phyloP scores from a whole-genome alignment of 2,329 filamentous ascomycete genomes.

The Passalora sequoiae region DNA sequence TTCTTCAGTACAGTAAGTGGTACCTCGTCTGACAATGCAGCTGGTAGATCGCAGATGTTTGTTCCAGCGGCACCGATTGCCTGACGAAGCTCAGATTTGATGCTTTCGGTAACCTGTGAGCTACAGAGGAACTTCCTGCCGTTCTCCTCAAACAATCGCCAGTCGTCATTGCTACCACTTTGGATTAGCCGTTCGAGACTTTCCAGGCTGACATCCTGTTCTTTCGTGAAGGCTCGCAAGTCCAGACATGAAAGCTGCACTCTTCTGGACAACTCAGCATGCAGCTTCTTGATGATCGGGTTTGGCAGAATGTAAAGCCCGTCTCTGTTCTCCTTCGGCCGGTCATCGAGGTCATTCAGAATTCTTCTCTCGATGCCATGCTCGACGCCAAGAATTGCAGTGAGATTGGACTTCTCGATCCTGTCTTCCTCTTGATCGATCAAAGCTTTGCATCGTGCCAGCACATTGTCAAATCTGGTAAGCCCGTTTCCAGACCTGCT shows the following conservation, averaged over 20 bases:
- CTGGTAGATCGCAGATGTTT: constrained; percentile 10
- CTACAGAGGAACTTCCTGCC: constrained; percentile 5
- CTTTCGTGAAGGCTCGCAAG: constrained; percentile 4
- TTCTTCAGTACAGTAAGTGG: constrained; percentile 4
- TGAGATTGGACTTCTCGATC: constrained; percentile 8
- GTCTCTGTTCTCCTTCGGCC: constrained; percentile 1
- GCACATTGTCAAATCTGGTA: constrained; percentile 7
- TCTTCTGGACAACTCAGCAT: background rate
- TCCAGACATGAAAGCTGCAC: constrained; percentile 2
- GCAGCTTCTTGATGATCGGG: background rate
- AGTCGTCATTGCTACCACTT: background rate
- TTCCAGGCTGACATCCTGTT: constrained; percentile 4
- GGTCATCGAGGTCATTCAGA: background rate
- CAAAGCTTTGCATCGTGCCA: constrained; percentile 1
- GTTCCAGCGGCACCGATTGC: constrained; percentile 8
- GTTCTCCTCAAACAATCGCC: constrained; percentile 3
- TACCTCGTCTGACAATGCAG: constrained; percentile 6
- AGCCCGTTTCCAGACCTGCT: constrained; percentile 19
- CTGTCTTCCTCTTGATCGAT: constrained; percentile 4
- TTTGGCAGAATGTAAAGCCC: constrained; percentile 1
- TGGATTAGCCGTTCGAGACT: constrained; percentile 6
- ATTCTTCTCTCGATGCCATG: constrained; percentile 5
- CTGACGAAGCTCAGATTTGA: constrained; percentile 5
- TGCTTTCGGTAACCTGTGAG: background rate
- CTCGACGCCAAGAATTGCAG: constrained; percentile 9